phyloP scores from a whole-genome alignment of 352 stramenopile species.

The Phytophthora citrophthora region DNA sequence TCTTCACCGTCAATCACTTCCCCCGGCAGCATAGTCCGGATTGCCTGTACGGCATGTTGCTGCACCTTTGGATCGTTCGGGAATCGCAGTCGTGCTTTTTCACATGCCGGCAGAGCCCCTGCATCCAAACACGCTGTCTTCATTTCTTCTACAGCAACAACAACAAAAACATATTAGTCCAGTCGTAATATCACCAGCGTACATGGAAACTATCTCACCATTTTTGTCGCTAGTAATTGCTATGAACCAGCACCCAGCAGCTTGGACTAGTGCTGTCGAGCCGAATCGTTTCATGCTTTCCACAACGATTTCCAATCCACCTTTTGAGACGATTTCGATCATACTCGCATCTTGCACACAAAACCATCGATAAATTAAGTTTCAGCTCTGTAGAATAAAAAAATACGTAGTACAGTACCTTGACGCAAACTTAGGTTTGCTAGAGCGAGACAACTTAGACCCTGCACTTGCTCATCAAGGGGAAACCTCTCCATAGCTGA shows the following conservation, averaged over 20 bases:
- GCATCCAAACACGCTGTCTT: constrained; percentile 53
- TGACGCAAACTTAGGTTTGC: constrained; percentile 66
- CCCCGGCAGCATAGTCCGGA: constrained; percentile 40
- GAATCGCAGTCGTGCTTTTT: constrained; percentile 60
- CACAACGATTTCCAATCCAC: constrained; percentile 52
- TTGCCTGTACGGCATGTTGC: constrained; percentile 54
- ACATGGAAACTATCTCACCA: constrained; percentile 25
- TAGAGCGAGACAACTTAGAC: constrained; percentile 54
- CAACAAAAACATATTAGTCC: neutral
- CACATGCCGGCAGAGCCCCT: constrained; percentile 51
- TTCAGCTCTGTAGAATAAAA: neutral
- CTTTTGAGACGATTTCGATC: constrained; percentile 62
- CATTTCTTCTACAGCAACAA: constrained; percentile 47
- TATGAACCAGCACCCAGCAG: constrained; percentile 60
- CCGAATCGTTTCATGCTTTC: constrained; percentile 62
- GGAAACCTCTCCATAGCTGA: constrained; percentile 66
- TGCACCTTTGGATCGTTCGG: constrained; percentile 53
- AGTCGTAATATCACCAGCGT: neutral
- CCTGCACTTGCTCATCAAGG: constrained; percentile 64
- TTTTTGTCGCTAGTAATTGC: constrained; percentile 55
- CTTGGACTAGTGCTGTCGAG: constrained; percentile 51
- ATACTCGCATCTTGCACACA: constrained; percentile 51
- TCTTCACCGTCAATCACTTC: constrained; percentile 22
- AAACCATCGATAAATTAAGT: neutral
- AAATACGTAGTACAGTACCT: constrained; percentile 20